Evolutionary conservation across 305 asterid genomes (phyloP).

Genomic region (Ilex paraguariensis): DNA sequence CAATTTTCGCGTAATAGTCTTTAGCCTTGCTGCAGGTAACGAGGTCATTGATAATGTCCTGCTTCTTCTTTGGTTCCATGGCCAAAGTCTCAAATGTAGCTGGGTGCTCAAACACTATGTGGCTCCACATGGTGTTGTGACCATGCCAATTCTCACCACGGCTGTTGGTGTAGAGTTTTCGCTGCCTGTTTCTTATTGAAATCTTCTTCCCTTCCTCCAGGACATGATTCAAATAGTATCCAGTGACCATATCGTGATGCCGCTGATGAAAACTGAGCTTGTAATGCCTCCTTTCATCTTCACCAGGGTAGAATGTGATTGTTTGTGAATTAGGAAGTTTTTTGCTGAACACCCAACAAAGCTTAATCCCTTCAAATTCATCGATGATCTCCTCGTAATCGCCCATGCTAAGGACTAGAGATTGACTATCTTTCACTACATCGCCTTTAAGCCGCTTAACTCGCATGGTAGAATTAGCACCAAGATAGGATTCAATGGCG

Average conservation of each 20-base stretch:
- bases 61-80: conserved; percentile 14
- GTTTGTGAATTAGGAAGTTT: background rate
- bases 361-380: background rate
- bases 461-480: background rate
- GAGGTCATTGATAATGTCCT: conserved; percentile 14
- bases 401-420: background rate
- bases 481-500: background rate
- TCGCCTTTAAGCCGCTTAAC: background rate
- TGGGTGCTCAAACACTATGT: conserved; percentile 11
- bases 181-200: background rate
- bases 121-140: background rate
- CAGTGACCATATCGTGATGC: background rate
- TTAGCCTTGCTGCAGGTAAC: background rate
- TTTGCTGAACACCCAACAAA: background rate
- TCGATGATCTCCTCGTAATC: background rate
- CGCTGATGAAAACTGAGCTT: background rate
- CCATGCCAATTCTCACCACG: background rate
- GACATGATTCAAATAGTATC: background rate
- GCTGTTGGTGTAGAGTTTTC: background rate
- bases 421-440: background rate
- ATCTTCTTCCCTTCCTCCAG: background rate
- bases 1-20: too few species aligned
- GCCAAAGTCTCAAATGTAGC: conserved; percentile 18
- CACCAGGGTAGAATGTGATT: background rate
- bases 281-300: background rate